Percentiles rank a stretch among this genome's conserved stretches.
These are phyloP conservation scores for Ophiobolus disseminans DNA, from an alignment of 2,329 filamentous ascomycete genomes.

Conservation along the genomic window DNA sequence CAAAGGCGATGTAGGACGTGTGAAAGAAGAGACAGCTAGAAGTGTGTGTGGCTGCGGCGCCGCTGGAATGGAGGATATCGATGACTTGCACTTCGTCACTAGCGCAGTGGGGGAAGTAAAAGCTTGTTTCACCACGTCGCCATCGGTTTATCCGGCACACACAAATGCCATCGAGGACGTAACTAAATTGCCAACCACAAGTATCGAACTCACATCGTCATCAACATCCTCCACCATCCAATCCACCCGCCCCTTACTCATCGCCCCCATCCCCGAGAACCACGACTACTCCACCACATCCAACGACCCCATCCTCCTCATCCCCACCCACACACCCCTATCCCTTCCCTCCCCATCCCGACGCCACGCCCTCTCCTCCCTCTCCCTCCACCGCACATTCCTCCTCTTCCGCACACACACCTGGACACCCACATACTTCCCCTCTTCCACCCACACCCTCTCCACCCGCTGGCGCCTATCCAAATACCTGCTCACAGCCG, in stretches of 20 bases:
- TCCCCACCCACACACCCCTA: slow-evolving; percentile 12
- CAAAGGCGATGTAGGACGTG: slow-evolving; percentile 27
- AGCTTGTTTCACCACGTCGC: background rate
- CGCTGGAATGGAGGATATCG: slow-evolving; percentile 3
- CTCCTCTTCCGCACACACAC: slow-evolving; percentile 1
- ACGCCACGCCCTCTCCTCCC: background rate
- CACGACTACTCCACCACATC: slow-evolving; percentile 13
- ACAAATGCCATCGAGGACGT: too few relatives aligned
- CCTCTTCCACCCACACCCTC: background rate
- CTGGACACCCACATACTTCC: slow-evolving; percentile 1
- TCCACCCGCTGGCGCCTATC: slow-evolving; percentile 6
- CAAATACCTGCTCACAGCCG: slow-evolving; percentile 10
- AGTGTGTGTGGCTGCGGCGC: slow-evolving; percentile 4
- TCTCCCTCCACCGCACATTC: slow-evolving; percentile 1
- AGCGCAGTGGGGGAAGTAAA: background rate
- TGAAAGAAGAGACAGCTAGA: slow-evolving; percentile 10
- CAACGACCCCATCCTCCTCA: slow-evolving; percentile 12
- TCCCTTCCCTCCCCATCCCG: background rate
- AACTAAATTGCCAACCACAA: too few relatives aligned
- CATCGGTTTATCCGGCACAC: background rate
- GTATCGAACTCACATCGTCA: background rate
- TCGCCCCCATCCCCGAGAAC: slow-evolving; percentile 6
- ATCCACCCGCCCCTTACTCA: background rate
- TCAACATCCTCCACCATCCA: background rate
- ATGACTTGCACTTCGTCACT: slow-evolving; percentile 9